Evolutionary conservation across 2,329 filamentous ascomycete species (phyloP), one percentile per base, ranked within the genome.

Genomic region (Claviceps cyperi): DNA sequence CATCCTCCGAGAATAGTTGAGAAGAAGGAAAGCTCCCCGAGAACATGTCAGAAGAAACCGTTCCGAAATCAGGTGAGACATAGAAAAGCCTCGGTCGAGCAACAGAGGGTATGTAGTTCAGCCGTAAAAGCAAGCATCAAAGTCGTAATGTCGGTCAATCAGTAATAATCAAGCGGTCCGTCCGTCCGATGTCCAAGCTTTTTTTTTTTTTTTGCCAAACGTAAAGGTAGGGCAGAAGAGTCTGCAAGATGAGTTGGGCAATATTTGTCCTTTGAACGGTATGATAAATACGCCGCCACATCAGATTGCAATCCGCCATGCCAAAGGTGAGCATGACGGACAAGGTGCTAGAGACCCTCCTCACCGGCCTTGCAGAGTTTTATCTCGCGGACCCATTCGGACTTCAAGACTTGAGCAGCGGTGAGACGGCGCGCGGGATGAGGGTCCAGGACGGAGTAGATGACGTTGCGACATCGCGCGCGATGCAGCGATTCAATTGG

Each of bases 321-420:
- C 58, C 54, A 53, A 32, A 38, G n/a, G n/a, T 47, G 46, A 57
- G 56, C 55, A 60, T 58, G 57, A 59, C 58, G 57, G 57, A 60
- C 53, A 51, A 51, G 50, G 52, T 52, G 58, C 68, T 77, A 96
- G 60, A 94, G 83, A 51, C 92, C 92, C 75, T 97, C 90, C 69
- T 97, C 87, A 58, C 91, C 92, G 53, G 92, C 91, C 69, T 90
- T 92, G 73, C 92, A 98, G 51, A 97, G 77, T 70, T 90, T 94
- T 68, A 97, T 96, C 68, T 96, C 91, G 58, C 92, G 86, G 58
- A 92, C 89, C 92, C 92, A 98, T 72, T 98, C 92, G 4, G 91
- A 97, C 69, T 95, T 95, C 61, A 98, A 80, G 51, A 97, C 88
- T 70, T 98, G 92, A 40, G 90, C 91, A 52, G 92, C 91, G 32